Conservation (phyloP, 1,284 basidiomycete genomes). For the Fomitopsis palustris region DNA sequence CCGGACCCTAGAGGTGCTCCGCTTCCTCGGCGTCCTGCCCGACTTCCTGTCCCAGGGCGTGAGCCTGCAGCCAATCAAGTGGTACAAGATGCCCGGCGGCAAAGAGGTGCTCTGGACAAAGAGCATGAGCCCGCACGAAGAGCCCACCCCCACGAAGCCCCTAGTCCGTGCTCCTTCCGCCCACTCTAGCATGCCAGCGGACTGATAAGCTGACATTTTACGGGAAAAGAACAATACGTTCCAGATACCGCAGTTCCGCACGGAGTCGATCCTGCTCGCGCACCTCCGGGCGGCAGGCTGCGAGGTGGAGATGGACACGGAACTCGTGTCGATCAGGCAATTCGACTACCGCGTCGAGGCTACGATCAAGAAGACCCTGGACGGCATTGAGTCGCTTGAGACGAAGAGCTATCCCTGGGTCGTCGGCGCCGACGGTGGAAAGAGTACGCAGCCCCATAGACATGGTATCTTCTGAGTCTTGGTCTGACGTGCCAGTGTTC, state of each 20-base stretch:
- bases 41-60: slow-evolving; percentile 6
- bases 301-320: slow-evolving; percentile 26
- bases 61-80: not conserved
- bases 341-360: slow-evolving; percentile 19
- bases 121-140: not conserved
- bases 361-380: slow-evolving; percentile 7
- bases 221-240: slow-evolving; percentile 7
- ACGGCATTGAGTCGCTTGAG: slow-evolving; percentile 3
- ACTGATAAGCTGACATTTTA: not conserved
- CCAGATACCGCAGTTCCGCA: slow-evolving; percentile 24
- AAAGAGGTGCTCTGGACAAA: slow-evolving; percentile 4
- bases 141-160: slow-evolving; percentile 15
- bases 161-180: slow-evolving; percentile 13
- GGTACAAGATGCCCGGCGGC: slow-evolving; percentile 13
- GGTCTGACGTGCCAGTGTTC: not conserved
- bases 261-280: slow-evolving; percentile 24
- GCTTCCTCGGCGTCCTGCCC: slow-evolving; percentile 12
- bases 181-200: not conserved
- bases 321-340: slow-evolving; percentile 24
- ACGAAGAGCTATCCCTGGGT: slow-evolving; percentile 20
- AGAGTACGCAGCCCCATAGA: no score
- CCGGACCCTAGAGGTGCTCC: slow-evolving; percentile 13
- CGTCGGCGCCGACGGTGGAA: slow-evolving; percentile 34
- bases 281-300: slow-evolving; percentile 22
- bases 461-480: no score